These are phyloP conservation scores for Fusarium irregulare DNA, from an alignment of 2,329 filamentous ascomycete genomes.

Conservation along the genomic window DNA sequence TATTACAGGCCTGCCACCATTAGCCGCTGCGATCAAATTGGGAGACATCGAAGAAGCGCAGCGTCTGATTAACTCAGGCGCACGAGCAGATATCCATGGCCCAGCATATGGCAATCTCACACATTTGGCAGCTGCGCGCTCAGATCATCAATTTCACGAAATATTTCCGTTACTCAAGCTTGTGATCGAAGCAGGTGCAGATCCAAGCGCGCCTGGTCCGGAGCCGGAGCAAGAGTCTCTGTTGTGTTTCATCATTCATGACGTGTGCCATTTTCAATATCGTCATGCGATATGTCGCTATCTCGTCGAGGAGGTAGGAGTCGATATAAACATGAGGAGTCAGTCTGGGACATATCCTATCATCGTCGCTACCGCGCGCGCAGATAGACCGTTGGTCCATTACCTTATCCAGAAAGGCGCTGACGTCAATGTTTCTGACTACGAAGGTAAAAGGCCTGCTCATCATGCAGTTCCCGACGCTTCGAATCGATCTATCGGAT, in stretches of 20 bases:
- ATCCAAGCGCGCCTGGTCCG: not conserved
- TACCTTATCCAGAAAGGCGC: not conserved
- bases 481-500: not conserved
- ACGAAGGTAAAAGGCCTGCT: not conserved
- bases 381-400: not conserved
- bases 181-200: not conserved
- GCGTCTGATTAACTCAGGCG: not conserved
- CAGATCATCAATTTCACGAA: not conserved
- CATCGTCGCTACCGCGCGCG: not conserved
- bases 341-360: not conserved
- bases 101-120: not conserved
- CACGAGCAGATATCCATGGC: not conserved
- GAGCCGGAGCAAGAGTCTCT: not conserved
- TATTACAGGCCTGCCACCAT: not conserved
- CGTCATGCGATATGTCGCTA: not conserved
- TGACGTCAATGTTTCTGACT: not conserved
- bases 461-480: not conserved
- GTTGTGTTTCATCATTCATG: not conserved
- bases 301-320: not conserved
- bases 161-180: not conserved
- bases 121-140: not conserved
- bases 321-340: not conserved
- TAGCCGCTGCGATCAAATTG: not conserved
- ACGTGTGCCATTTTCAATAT: too few relatives aligned
- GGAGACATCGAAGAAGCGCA: not conserved